Percentiles rank a stretch among this genome's conserved stretches.
Evolutionary conservation across 768 basidiomycete genomes (phyloP).

Genomic region (Crepidotus variabilis): DNA sequence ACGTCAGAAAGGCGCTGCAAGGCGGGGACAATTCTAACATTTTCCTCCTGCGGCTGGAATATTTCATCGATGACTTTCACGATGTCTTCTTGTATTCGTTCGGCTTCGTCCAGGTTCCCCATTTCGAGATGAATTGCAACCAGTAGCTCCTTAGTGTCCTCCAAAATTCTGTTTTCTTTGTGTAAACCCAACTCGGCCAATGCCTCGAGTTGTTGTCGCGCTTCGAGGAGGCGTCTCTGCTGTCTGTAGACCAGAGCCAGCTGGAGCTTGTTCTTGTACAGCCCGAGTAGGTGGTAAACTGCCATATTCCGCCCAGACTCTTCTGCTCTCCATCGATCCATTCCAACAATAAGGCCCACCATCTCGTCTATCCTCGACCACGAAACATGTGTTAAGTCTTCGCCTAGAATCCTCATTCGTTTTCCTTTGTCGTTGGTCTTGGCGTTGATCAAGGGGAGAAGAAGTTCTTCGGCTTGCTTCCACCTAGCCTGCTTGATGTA

Average conservation of each 20-base stretch:
- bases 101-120: neutral
- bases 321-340: neutral
- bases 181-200: neutral
- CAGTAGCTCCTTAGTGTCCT: neutral
- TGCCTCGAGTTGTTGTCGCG: neutral
- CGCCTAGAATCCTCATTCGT: neutral
- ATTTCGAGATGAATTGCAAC: neutral
- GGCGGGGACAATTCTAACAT: no score
- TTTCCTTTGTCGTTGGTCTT: neutral
- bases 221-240: neutral
- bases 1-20: no score
- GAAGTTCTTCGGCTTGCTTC: neutral
- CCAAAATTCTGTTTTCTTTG: neutral
- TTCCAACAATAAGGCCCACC: neutral
- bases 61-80: neutral
- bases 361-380: neutral
- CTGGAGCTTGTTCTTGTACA: neutral
- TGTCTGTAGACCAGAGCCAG: neutral
- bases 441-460: neutral
- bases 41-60: neutral
- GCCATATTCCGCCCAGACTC: neutral
- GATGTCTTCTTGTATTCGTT: neutral
- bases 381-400: neutral
- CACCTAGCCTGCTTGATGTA: neutral
- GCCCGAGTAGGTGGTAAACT: neutral